Evolutionary conservation across 2,329 filamentous ascomycete species (phyloP).

Genomic region (Lizonia empirigonia): DNA sequence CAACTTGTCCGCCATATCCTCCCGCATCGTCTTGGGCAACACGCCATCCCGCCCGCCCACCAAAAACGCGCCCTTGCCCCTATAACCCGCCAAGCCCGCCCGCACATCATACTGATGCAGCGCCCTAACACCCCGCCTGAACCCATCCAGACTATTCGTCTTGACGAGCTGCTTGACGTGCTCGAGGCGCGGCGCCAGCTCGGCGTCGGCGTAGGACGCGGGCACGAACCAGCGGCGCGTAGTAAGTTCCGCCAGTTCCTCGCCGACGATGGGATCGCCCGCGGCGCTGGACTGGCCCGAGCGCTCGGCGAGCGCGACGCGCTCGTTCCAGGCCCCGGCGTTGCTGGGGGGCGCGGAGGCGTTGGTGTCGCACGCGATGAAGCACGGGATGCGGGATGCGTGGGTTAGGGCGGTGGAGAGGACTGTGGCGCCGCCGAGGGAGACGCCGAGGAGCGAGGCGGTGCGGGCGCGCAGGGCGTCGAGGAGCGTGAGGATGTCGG

Average conservation of each 20-base stretch:
- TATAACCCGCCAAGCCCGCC: constrained; percentile 59
- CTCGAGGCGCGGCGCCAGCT: constrained; percentile 56
- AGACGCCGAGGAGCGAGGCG: constrained; percentile 75
- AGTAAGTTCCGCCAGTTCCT: constrained; percentile 70
- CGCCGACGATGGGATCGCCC: constrained; percentile 63
- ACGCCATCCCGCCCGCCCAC: constrained; percentile 77
- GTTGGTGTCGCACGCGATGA: constrained; percentile 82
- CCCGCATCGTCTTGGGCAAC: constrained; percentile 78
- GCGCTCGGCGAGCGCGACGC: constrained; percentile 70
- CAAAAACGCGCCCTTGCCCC: constrained; percentile 69
- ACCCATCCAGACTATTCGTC: constrained; percentile 71
- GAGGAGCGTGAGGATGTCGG: constrained; percentile 70
- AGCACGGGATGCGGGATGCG: constrained; percentile 62
- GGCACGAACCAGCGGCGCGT: constrained; percentile 76
- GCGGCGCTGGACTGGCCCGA: constrained; percentile 47
- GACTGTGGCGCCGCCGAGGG: constrained; percentile 78
- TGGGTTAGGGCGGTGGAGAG: constrained; percentile 73
- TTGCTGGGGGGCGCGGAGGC: constrained; percentile 73
- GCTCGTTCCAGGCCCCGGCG: constrained; percentile 78
- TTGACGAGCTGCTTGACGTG: constrained; percentile 72
- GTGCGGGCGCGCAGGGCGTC: constrained; percentile 70
- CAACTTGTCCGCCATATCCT: constrained; percentile 61
- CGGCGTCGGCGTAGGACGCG: constrained; percentile 61
- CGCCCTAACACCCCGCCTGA: constrained; percentile 69
- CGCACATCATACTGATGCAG: constrained; percentile 74